These are phyloP conservation scores for Gnomoniopsis sp. DNA, from an alignment of 2,329 filamentous ascomycete species.

Conservation along the genomic window DNA sequence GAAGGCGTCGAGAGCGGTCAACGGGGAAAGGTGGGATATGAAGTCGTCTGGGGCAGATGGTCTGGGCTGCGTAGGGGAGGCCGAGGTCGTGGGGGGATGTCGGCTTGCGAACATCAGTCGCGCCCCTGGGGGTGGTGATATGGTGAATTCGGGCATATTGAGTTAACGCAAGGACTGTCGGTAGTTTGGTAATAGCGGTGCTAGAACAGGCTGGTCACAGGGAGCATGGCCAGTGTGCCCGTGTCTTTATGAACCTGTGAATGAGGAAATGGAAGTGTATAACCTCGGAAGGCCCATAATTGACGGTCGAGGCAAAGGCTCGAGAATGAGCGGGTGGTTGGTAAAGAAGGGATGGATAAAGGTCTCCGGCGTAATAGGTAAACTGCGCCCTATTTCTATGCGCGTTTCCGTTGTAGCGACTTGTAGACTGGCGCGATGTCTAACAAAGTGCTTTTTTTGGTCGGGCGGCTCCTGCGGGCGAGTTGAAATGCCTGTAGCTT, in stretches of 20 bases:
- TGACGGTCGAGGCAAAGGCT: slow-evolving; percentile 4
- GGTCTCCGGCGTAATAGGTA: not conserved
- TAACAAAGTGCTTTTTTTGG: not conserved
- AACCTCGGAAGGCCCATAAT: slow-evolving; percentile 17
- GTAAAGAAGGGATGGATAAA: not conserved
- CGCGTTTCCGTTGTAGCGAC: slow-evolving; percentile 7
- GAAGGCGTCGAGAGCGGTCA: slow-evolving; percentile 59
- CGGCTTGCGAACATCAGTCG: slow-evolving; percentile 37
- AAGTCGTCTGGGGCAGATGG: slow-evolving; percentile 53
- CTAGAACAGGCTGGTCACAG: slow-evolving; percentile 6
- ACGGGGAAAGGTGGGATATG: slow-evolving; percentile 58
- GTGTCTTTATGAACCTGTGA: slow-evolving; percentile 19
- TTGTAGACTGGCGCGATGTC: not conserved
- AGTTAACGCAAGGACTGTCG: not conserved
- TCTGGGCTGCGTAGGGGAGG: slow-evolving; percentile 45
- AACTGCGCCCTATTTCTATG: not conserved
- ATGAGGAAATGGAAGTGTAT: slow-evolving; percentile 14
- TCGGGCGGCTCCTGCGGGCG: slow-evolving; percentile 11
- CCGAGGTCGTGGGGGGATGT: slow-evolving; percentile 35
- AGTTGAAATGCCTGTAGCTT: slow-evolving; percentile 2
- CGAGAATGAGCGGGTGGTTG: not conserved
- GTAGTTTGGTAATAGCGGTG: slow-evolving; percentile 10
- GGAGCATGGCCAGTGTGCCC: slow-evolving; percentile 18
- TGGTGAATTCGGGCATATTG: slow-evolving; percentile 34
- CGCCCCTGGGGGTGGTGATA: slow-evolving; percentile 31